Evolutionary conservation across 805 yeast species (phyloP).

Genomic region (Suhomyces canberraensis): DNA sequence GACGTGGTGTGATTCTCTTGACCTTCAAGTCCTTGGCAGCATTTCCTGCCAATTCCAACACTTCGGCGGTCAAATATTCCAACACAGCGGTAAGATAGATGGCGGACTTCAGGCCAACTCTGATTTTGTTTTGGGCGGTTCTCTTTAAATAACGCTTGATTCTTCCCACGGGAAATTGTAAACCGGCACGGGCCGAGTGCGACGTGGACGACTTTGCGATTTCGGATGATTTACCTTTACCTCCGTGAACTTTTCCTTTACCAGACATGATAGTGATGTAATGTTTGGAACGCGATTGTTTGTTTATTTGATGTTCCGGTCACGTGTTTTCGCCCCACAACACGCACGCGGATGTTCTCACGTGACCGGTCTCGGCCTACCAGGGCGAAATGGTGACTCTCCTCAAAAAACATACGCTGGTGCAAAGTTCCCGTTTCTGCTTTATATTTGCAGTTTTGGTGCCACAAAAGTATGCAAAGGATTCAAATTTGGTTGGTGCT

Average conservation of each 20-base stretch:
- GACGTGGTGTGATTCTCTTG: conserved; percentile 32
- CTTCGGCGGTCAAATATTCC: conserved; percentile 31
- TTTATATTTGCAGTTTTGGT: too few relatives aligned
- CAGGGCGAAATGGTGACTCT: too few relatives aligned
- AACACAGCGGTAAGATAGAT: conserved; percentile 38
- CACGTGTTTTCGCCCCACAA: too few relatives aligned
- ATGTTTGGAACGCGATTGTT: conserved; percentile 6
- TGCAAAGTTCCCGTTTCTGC: too few relatives aligned
- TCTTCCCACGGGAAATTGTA: conserved; percentile 98
- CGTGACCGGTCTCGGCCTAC: too few relatives aligned
- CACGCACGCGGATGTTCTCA: too few relatives aligned
- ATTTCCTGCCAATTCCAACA: conserved; percentile 31
- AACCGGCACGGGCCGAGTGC: conserved; percentile 91
- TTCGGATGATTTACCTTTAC: conserved; percentile 88
- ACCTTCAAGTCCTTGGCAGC: conserved; percentile 33
- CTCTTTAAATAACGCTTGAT: conserved; percentile 92
- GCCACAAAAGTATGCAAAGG: too few relatives aligned
- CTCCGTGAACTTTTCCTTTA: conserved; percentile 90
- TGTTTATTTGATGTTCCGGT: conserved; percentile 5
- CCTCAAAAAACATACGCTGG: too few relatives aligned
- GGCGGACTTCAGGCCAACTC: conserved; percentile 87
- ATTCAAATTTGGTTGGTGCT: too few relatives aligned
- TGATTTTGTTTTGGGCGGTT: conserved; percentile 75
- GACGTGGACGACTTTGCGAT: conserved; percentile 72
- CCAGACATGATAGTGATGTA: too few relatives aligned